Evolutionary conservation across 2,329 filamentous ascomycete species (phyloP).

Genomic region (Colletotrichum aenigma): DNA sequence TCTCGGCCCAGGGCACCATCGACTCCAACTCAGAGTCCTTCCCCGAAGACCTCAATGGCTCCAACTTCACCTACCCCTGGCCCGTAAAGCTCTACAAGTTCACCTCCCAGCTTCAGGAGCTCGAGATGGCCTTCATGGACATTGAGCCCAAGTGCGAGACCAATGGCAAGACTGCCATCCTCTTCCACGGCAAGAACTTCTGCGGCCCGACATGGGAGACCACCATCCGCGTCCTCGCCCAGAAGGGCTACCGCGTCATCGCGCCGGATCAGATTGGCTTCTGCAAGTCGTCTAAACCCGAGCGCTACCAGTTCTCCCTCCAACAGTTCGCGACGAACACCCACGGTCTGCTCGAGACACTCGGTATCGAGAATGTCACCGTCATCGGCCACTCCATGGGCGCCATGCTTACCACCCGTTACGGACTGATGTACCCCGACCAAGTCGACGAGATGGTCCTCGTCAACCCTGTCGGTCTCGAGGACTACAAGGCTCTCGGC

Average conservation of each 20-base stretch:
- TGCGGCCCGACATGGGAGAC: conserved; percentile 57
- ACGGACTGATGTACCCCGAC: conserved; percentile 53
- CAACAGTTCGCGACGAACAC: conserved; percentile 57
- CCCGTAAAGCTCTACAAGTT: conserved; percentile 54
- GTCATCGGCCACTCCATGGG: conserved; percentile 61
- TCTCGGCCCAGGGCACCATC: conserved; percentile 30
- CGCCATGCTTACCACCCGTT: conserved; percentile 58
- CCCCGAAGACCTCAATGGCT: conserved; percentile 48
- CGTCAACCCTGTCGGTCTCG: conserved; percentile 57
- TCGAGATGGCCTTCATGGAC: conserved; percentile 63
- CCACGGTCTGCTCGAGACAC: conserved; percentile 45
- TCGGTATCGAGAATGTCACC: conserved; percentile 46
- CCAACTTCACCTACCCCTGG: conserved; percentile 58
- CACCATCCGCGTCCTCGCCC: conserved; percentile 46
- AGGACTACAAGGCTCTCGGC: conserved; percentile 55
- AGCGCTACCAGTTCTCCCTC: conserved; percentile 55
- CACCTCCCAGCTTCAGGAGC: conserved; percentile 47
- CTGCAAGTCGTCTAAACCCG: conserved; percentile 60
- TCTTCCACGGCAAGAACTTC: conserved; percentile 62
- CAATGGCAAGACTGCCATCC: conserved; percentile 46
- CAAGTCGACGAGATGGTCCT: conserved; percentile 48
- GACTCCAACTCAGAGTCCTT: conserved; percentile 40
- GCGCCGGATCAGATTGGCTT: conserved; percentile 60
- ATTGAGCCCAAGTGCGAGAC: conserved; percentile 37
- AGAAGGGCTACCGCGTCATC: conserved; percentile 54